Evolutionary conservation across 768 basidiomycete genomes (phyloP).

Genomic region (Tylopilus sp.): DNA sequence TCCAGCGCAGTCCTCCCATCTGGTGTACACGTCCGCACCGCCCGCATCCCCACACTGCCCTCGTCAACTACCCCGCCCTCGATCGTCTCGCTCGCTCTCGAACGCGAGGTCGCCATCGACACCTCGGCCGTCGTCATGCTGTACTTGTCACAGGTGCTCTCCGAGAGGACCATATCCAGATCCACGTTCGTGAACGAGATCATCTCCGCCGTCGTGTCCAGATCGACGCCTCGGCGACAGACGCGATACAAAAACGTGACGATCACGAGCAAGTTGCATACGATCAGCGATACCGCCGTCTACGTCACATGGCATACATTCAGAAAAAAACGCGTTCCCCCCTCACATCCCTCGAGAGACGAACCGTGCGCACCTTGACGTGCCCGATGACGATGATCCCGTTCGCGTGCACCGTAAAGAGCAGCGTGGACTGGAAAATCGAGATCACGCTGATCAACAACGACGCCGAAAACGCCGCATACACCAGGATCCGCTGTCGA

Average conservation of each 20-base stretch:
- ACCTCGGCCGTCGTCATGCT: background rate
- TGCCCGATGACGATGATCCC: conserved; percentile 20
- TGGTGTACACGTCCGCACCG: background rate
- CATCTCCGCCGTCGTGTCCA: background rate
- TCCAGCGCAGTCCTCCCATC: background rate
- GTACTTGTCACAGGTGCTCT: background rate
- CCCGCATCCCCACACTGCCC: background rate
- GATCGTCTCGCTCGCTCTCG: background rate
- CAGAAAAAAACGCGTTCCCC: no score
- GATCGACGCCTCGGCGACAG: conserved; percentile 3
- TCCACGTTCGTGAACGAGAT: conserved; percentile 18
- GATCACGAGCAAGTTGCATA: conserved; percentile 28
- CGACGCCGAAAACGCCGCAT: conserved; percentile 19
- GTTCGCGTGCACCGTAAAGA: background rate
- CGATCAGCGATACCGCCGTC: conserved; percentile 21
- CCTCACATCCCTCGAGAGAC: no score
- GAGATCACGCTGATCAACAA: conserved; percentile 16
- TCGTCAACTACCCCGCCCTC: background rate
- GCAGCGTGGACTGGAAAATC: conserved; percentile 13
- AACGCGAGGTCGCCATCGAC: background rate
- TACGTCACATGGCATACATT: no score
- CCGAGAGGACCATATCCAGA: conserved; percentile 1
- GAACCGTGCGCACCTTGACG: conserved; percentile 18
- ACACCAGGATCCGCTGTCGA: conserved; percentile 17
- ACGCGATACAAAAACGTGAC: conserved; percentile 21